These are phyloP conservation scores for Colletotrichum gloeosporioides DNA, from an alignment of 2,329 filamentous ascomycete species.

Conservation along the genomic window DNA sequence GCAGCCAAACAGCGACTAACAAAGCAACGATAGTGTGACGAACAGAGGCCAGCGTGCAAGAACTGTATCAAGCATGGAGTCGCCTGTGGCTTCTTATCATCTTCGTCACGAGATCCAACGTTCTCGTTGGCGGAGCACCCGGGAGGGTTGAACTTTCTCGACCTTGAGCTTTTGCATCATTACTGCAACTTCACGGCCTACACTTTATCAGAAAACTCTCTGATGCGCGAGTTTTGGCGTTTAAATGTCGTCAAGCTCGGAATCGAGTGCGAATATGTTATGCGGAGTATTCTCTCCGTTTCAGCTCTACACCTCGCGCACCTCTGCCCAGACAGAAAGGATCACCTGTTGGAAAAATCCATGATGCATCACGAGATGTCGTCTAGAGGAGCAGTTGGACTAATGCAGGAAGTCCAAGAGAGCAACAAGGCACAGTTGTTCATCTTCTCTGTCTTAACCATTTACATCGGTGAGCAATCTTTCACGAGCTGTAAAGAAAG, in stretches of 20 bases:
- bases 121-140: constrained; percentile 13
- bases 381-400: constrained; percentile 28
- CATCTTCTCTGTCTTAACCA: constrained; percentile 21
- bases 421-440: constrained; percentile 19
- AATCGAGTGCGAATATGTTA: constrained; percentile 50
- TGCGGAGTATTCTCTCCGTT: constrained; percentile 53
- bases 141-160: constrained; percentile 39
- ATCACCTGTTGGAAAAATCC: constrained; percentile 16
- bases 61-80: constrained; percentile 47
- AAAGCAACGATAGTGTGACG: constrained; percentile 38
- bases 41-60: constrained; percentile 40
- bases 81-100: constrained; percentile 37
- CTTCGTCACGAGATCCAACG: not conserved
- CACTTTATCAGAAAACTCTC: constrained; percentile 48
- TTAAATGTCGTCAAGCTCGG: constrained; percentile 52
- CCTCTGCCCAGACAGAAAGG: constrained; percentile 22
- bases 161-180: constrained; percentile 60
- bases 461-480: constrained; percentile 12
- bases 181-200: constrained; percentile 53
- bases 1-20: not conserved
- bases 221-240: constrained; percentile 50
- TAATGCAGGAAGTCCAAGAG: constrained; percentile 25
- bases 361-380: constrained; percentile 34
- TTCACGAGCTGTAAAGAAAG: fast-evolving
- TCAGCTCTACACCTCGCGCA: constrained; percentile 54